A percentile compares a stretch with the other conserved stretches of the same genome.
Evolutionary conservation across 192 early-diverging fungal genomes (phyloP).

Genomic region (Irineochytrium annulatum): DNA sequence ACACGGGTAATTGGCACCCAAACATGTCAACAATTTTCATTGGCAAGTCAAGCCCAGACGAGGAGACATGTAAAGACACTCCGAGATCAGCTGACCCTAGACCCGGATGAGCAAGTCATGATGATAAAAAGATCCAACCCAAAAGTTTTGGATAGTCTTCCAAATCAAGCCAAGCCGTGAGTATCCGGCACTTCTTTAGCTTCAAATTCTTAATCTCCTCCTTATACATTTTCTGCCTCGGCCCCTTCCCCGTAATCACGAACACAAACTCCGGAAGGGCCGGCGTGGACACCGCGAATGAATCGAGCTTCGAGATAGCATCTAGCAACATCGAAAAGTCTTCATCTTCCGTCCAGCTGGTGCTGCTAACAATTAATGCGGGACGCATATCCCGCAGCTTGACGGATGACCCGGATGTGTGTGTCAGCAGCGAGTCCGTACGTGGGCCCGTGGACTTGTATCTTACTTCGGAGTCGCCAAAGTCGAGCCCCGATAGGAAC

Average conservation of each 20-base stretch:
- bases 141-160: conserved; percentile 83
- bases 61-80: conserved; percentile 88
- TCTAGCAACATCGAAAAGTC: conserved; percentile 82
- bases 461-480: too few relatives aligned
- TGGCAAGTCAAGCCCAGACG: conserved; percentile 91
- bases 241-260: conserved; percentile 92
- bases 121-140: conserved; percentile 37
- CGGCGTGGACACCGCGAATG: conserved; percentile 15
- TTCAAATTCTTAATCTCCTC: conserved; percentile 51
- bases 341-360: conserved; percentile 95
- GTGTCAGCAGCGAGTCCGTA: too few relatives aligned
- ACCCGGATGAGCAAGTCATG: not conserved
- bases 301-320: conserved; percentile 45
- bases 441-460: too few relatives aligned
- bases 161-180: conserved; percentile 75
- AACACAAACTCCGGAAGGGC: conserved; percentile 51
- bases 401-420: too few relatives aligned
- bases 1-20: conserved; percentile 89
- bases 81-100: conserved; percentile 89
- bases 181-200: conserved; percentile 54
- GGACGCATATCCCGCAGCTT: too few relatives aligned
- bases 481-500: too few relatives aligned
- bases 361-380: conserved; percentile 78
- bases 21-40: conserved; percentile 99
- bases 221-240: conserved; percentile 68